Evolutionary conservation across 176 grass and related monocot species (phyloP), one percentile per base, ranked within the genome.

Genomic region (Oryza brachyantha): DNA sequence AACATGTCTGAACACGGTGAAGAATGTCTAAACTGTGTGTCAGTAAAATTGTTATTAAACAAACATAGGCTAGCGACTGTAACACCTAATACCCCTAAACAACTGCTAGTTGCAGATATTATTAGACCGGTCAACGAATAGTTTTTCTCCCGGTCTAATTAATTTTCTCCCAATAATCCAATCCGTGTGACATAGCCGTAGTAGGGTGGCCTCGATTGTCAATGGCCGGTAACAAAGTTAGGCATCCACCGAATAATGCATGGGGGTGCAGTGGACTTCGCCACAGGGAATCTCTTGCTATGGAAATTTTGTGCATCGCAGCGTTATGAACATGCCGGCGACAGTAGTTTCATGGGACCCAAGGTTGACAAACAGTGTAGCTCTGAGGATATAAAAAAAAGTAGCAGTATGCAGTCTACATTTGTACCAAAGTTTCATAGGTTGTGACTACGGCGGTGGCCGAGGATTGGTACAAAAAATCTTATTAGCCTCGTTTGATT

Each of bases 171-270:
- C 27, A 57, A 57, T 57, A 57, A 57, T 24, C n/a, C 24, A 57
- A 57, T 24, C n/a, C 24, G 16, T 52, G 17, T 52, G 48, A 17
- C 17, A 19, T 21, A 52, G 52, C 16, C 16, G 6, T 55, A 22
- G n/a, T n/a, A n/a, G n/a, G 50, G 50, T 3, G 8, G 19, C 11
- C 52, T 57, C 42, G 13, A 27, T 80, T 28, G 84, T 74, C 69
- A 80, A 75, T 61, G 77, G 28, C 28, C n/a, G 22, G 7, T 6
- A 36, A 29, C n/a, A 29, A 80, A 68, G 77, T 81, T 86, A 68
- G 52, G 77, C 37, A 38, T 52, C 48, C 48, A 12, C 22, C 14
- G 29, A 66, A 68, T 74, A 57, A 57, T 57, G 48, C 48, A 52
- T n/a, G 19, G 48, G 48, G 8, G 5, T 50, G 60, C 36, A 35